Conservation (phyloP, 2,329 filamentous ascomycete species). For the Arthrobotrys iridis region DNA sequence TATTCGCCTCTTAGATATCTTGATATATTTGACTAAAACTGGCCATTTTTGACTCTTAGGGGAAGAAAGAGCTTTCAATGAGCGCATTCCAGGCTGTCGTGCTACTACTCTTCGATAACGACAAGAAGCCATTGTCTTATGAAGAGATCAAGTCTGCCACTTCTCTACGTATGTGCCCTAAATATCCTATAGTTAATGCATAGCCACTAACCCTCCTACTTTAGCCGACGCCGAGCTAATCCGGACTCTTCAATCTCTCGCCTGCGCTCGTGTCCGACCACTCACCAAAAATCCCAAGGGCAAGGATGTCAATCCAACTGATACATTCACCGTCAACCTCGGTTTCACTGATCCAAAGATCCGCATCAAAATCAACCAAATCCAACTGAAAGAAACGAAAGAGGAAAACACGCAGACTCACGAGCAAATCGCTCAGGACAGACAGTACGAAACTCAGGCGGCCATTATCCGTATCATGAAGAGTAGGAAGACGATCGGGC, state of each 20-base stretch:
- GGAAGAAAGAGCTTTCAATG: constrained; percentile 86
- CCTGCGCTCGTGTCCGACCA: constrained; percentile 87
- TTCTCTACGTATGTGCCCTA: constrained; percentile 67
- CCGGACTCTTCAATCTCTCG: constrained; percentile 92
- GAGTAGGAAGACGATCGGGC: constrained; percentile 84
- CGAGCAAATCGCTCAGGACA: constrained; percentile 84
- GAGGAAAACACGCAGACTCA: constrained; percentile 95
- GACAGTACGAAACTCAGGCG: constrained; percentile 95
- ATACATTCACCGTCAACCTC: constrained; percentile 85
- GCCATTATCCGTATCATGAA: constrained; percentile 98
- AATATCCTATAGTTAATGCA: neutral
- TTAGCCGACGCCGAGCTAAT: constrained; percentile 78
- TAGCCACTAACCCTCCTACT: constrained; percentile 57
- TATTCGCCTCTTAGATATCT: neutral
- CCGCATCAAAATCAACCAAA: constrained; percentile 97
- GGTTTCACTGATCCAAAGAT: constrained; percentile 82
- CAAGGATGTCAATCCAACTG: constrained; percentile 78
- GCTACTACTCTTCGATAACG: constrained; percentile 85
- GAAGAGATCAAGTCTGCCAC: constrained; percentile 78
- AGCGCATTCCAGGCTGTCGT: constrained; percentile 93
- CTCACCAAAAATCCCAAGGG: constrained; percentile 86
- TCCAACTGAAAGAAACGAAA: constrained; percentile 94
- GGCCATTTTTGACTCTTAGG: too few species aligned
- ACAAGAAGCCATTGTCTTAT: constrained; percentile 69
- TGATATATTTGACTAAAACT: neutral